Percentiles rank a stretch among this genome's conserved stretches.
These are phyloP conservation scores for Venturia asperata DNA, from an alignment of 2,329 filamentous ascomycete species.

Conservation along the genomic window DNA sequence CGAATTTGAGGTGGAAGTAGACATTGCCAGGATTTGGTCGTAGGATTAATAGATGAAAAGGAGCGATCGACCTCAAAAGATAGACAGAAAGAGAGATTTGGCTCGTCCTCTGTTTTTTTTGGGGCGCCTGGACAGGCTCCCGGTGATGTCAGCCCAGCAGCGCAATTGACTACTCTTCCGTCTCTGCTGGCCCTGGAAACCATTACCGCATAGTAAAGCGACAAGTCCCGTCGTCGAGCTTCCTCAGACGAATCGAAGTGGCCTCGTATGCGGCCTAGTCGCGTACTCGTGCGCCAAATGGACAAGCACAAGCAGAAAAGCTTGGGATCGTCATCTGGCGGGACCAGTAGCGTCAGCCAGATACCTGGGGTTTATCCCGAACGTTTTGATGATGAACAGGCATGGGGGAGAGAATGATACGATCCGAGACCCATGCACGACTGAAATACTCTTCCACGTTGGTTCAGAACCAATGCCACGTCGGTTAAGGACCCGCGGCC, in stretches of 20 bases:
- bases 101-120: not conserved
- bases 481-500: not conserved
- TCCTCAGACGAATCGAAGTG: not conserved
- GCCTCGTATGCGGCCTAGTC: not conserved
- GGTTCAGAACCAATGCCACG: not conserved
- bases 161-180: not conserved
- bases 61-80: not conserved
- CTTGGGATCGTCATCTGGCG: not conserved
- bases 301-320: slow-evolving; percentile 1
- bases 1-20: not conserved
- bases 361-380: not conserved
- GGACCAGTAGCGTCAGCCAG: not conserved
- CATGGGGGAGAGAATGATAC: not conserved
- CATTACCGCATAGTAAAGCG: not conserved
- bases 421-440: not conserved
- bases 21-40: not conserved
- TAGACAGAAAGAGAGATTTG: too few relatives aligned
- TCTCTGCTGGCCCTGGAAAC: not conserved
- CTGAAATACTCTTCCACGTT: not conserved
- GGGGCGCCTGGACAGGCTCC: not conserved
- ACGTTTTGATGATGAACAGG: not conserved
- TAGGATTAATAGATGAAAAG: not conserved
- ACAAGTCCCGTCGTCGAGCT: not conserved
- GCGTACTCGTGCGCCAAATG: not conserved
- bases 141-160: not conserved